Conservation (phyloP, 2,329 filamentous ascomycete species). For the Aspergillus sp. region DNA sequence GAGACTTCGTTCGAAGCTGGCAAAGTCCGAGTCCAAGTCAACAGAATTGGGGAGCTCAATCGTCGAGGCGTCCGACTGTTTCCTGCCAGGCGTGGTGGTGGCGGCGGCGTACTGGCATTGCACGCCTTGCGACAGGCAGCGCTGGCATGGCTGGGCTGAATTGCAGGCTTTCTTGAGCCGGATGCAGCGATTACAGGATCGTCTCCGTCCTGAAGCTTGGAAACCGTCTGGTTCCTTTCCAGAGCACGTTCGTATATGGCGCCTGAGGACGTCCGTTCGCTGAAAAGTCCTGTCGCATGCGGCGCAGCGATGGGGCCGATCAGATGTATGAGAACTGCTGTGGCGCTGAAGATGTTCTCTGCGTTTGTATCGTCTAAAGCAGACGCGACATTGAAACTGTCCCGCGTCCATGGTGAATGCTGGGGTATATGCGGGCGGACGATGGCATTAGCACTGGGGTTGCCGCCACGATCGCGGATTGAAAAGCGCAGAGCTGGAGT, state of each 20-base stretch:
- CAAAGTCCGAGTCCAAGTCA: background rate
- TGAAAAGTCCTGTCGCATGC: conserved; percentile 35
- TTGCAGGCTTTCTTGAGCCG: conserved; percentile 39
- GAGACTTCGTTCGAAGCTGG: background rate
- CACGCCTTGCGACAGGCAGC: conserved; percentile 24
- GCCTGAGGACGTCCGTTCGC: conserved; percentile 39
- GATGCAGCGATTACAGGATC: conserved; percentile 38
- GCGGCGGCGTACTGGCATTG: conserved; percentile 21
- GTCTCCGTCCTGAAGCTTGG: conserved; percentile 21
- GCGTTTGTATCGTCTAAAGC: conserved; percentile 38
- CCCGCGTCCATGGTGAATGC: background rate
- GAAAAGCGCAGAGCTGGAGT: background rate
- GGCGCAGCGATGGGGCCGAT: conserved; percentile 34
- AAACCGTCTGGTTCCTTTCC: conserved; percentile 11
- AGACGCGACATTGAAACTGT: conserved; percentile 30
- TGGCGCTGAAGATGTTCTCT: conserved; percentile 41
- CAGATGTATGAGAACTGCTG: conserved; percentile 30
- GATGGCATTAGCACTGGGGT: background rate
- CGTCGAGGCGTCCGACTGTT: background rate
- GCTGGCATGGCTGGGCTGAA: conserved; percentile 30
- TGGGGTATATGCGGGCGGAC: background rate
- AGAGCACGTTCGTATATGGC: conserved; percentile 36
- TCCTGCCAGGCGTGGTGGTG: background rate
- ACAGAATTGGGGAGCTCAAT: background rate
- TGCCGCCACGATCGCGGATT: background rate